Evolutionary conservation across 495 filamentous ascomycete genomes (phyloP).

Genomic region (Hypoxylon lienhwacheense): DNA sequence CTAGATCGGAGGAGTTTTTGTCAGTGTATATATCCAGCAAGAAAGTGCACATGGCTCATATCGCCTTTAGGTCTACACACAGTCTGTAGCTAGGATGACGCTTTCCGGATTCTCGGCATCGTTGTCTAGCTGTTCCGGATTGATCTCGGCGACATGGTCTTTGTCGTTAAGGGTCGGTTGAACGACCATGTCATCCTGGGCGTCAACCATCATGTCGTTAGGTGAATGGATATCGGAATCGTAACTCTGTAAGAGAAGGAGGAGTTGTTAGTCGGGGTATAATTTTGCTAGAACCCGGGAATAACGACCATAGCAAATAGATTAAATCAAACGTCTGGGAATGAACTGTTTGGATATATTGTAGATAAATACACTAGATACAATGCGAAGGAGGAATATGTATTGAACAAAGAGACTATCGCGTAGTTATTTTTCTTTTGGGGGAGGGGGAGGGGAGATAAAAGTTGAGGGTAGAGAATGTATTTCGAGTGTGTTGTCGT

Average conservation of each 20-base stretch:
- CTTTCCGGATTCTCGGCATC: constrained; percentile 48
- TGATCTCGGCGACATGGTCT: constrained; percentile 83
- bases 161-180: constrained; percentile 67
- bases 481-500: not conserved
- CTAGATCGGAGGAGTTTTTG: constrained; percentile 46
- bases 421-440: constrained; percentile 25
- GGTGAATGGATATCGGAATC: constrained; percentile 47
- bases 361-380: constrained; percentile 9
- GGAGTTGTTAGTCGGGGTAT: constrained; percentile 35
- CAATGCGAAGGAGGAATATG: constrained; percentile 10
- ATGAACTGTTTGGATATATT: not conserved
- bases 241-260: constrained; percentile 42
- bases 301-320: not conserved
- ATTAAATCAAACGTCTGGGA: constrained; percentile 1
- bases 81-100: constrained; percentile 68
- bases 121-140: constrained; percentile 61
- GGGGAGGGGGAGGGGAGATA: not conserved
- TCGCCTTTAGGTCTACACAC: constrained; percentile 52
- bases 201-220: constrained; percentile 71
- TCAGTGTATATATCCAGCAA: constrained; percentile 28
- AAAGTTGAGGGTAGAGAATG: not conserved
- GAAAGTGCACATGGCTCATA: not conserved
- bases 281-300: not conserved
- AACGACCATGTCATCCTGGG: constrained; percentile 67
- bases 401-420: constrained; percentile 26